Evolutionary conservation across 2,329 filamentous ascomycete species (phyloP).

Genomic region (Sclerotinia nivalis): DNA sequence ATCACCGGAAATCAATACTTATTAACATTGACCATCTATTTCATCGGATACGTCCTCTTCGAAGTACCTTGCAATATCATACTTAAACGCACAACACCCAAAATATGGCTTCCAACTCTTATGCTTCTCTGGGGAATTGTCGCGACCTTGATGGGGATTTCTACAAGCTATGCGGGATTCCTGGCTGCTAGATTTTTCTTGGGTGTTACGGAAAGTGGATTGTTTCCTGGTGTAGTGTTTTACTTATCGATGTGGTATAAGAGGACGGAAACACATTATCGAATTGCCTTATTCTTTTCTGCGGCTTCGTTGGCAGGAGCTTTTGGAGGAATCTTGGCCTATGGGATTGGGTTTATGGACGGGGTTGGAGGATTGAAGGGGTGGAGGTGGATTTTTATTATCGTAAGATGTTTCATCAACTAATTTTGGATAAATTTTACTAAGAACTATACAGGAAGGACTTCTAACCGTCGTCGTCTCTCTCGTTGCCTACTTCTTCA

Average conservation of each 20-base stretch:
- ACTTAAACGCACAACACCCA: conserved; percentile 59
- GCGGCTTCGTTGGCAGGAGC: conserved; percentile 56
- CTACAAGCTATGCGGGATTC: conserved; percentile 53
- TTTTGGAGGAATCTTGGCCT: conserved; percentile 58
- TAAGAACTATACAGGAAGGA: conserved; percentile 48
- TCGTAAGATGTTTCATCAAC: conserved; percentile 44
- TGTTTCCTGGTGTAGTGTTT: conserved; percentile 55
- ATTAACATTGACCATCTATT: conserved; percentile 66
- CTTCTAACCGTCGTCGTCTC: conserved; percentile 55
- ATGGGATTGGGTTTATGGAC: conserved; percentile 56
- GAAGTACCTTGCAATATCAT: conserved; percentile 65
- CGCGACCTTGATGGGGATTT: conserved; percentile 53
- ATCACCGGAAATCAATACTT: conserved; percentile 65
- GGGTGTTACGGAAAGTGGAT: conserved; percentile 56
- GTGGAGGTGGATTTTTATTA: conserved; percentile 62
- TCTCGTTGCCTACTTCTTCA: conserved; percentile 55
- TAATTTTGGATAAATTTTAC: neutral
- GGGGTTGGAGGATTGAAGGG: conserved; percentile 54
- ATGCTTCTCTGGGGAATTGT: conserved; percentile 58
- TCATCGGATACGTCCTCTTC: conserved; percentile 57
- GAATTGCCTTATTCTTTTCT: conserved; percentile 58
- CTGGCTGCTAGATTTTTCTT: conserved; percentile 56
- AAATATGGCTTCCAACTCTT: conserved; percentile 57
- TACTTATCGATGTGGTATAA: conserved; percentile 55
- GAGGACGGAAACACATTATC: conserved; percentile 54